These are phyloP conservation scores for Neonectria neomacrospora DNA, from an alignment of 2,329 filamentous ascomycete species.

Conservation along the genomic window DNA sequence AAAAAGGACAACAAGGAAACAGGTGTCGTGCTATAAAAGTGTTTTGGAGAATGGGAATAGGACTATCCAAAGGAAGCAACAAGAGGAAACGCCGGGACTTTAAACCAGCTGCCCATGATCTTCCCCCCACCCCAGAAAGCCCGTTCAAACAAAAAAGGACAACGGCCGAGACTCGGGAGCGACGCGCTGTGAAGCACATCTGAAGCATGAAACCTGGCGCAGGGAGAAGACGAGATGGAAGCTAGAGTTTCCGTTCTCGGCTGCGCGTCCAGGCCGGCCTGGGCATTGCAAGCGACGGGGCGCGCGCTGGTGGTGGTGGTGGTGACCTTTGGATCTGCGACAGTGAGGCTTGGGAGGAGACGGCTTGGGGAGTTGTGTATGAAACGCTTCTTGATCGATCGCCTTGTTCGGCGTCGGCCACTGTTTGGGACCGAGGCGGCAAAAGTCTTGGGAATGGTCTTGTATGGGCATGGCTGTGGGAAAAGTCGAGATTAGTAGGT, in stretches of 20 bases:
- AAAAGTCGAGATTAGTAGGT: not conserved
- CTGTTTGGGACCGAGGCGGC: conserved; percentile 10
- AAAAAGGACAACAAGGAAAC: conserved; percentile 44
- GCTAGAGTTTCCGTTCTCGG: conserved; percentile 34
- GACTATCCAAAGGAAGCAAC: conserved; percentile 35
- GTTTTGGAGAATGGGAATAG: conserved; percentile 37
- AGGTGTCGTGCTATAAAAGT: conserved; percentile 30
- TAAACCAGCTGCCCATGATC: conserved; percentile 46
- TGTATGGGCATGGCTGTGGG: not conserved
- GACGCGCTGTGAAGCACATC: conserved; percentile 39
- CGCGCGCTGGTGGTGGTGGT: not conserved
- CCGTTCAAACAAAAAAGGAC: not conserved
- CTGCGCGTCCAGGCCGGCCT: conserved; percentile 2
- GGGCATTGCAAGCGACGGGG: conserved; percentile 4
- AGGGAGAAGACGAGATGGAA: conserved; percentile 29
- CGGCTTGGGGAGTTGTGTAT: not conserved
- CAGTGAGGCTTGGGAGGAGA: not conserved
- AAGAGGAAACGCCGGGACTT: conserved; percentile 53
- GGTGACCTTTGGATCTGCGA: conserved; percentile 5
- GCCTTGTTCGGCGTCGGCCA: conserved; percentile 23
- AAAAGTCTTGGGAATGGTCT: not conserved
- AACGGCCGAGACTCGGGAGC: conserved; percentile 18
- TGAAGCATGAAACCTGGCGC: conserved; percentile 38
- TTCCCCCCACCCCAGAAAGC: not conserved
- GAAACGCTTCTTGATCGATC: conserved; percentile 24